Conservation (phyloP, 768 basidiomycete species). For the Sporobolomyces roseus region DNA sequence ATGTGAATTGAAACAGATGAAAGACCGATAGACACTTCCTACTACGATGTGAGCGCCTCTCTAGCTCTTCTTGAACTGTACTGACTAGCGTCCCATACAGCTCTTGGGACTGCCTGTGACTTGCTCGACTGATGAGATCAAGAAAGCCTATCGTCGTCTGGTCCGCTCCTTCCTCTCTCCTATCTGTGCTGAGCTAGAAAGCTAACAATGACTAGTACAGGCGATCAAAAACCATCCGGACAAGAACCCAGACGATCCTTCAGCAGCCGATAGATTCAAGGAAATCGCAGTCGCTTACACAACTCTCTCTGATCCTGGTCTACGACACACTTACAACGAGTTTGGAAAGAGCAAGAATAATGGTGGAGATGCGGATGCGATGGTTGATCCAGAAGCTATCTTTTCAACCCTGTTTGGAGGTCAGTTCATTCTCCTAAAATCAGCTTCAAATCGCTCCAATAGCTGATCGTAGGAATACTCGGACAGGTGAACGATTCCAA, state of each 20-base stretch:
- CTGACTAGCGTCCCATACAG: neutral
- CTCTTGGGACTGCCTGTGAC: slow-evolving; percentile 65
- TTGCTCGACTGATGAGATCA: slow-evolving; percentile 77
- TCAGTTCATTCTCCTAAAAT: too few species aligned
- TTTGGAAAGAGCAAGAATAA: slow-evolving; percentile 67
- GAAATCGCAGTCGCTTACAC: slow-evolving; percentile 73
- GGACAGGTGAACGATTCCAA: slow-evolving; percentile 48
- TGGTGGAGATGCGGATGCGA: slow-evolving; percentile 76
- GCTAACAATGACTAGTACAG: slow-evolving; percentile 56
- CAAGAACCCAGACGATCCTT: slow-evolving; percentile 83
- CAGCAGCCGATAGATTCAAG: slow-evolving; percentile 62
- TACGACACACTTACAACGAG: slow-evolving; percentile 78
- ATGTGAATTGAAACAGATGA: slow-evolving; percentile 60
- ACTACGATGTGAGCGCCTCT: slow-evolving; percentile 63
- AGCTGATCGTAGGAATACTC: too few species aligned
- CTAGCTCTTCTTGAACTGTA: neutral
- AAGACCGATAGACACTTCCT: slow-evolving; percentile 79
- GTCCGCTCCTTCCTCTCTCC: slow-evolving; percentile 9
- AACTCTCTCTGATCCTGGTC: slow-evolving; percentile 25
- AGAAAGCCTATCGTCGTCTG: slow-evolving; percentile 72
- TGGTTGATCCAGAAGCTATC: slow-evolving; percentile 67
- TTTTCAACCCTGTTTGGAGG: slow-evolving; percentile 73
- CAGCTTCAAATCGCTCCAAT: too few species aligned
- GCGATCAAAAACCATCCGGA: slow-evolving; percentile 74
- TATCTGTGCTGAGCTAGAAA: neutral